Base-by-base conservation (phyloP, 495 filamentous ascomycete species). In the Annulohypoxylon nitens region DNA sequence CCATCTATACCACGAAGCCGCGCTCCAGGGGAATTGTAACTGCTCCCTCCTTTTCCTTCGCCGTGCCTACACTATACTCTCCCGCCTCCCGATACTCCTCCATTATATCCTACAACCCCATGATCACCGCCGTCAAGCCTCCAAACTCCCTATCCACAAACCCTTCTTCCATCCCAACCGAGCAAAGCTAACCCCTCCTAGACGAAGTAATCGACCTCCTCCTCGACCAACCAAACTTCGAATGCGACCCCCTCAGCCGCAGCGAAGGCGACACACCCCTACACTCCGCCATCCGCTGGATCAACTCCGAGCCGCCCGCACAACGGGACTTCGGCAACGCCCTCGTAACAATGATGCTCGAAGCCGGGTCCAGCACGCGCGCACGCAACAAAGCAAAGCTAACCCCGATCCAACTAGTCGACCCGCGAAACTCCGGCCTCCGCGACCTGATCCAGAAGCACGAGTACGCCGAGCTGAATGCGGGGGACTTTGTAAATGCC, bases 141-240 rank as follows among this genome's bases (percentile, higher is more conserved):
- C 8, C 4, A 47, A 47, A 18, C 4, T 14, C 16, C 5, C 23
- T 6, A 6, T 25, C 25, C 25, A 0, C 8, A 7, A 7, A 53
- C 9, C 25, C 20, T 26, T 2, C 25, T 11, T 30, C 5, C 7
- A 50, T 8, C 9, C 47, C 54, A 66, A 64, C 26, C 37, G 23
- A 37, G 11, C 11, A 12, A 8, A 51, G 6, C 57, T 68, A 68
- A 68, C 65, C 34, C 37, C 63, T 39, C 54, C 18, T 23, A 94
- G 93, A 97, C 84, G 95, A 98, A 73, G 88, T 93, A 20, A 92
- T 98, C 83, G 96, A 99, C 82, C 70, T 88, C 63, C 89, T 99
- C 55, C 95, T 99, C 67, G 97, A 99, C 85, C 94, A 97, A 79
- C 90, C 94, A 64, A 93, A 89, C 63, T 91, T 99, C 80, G 96